phyloP scores from a whole-genome alignment of 257 asterid species.

The Petunia axillaris region DNA sequence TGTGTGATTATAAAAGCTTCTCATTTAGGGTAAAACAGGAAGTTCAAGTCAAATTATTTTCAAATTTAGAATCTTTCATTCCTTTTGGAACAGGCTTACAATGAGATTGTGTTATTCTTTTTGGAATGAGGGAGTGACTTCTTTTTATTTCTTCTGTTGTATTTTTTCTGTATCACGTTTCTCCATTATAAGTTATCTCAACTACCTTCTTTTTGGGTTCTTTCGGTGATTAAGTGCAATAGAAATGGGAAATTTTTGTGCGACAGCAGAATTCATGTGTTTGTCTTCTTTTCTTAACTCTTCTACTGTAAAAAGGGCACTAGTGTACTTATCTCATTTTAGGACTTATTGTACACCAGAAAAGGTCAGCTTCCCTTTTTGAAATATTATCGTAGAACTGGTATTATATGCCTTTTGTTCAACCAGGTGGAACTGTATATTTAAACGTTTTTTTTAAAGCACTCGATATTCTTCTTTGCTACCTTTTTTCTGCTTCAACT shows the following conservation, averaged over 20 bases:
- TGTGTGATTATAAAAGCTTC: too few relatives aligned
- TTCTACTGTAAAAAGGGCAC: too few relatives aligned
- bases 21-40: too few relatives aligned
- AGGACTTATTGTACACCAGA: not conserved
- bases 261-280: not conserved
- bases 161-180: conserved; percentile 10
- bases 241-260: not conserved
- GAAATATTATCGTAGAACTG: not conserved
- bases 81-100: too few relatives aligned
- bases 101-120: too few relatives aligned
- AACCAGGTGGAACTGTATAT: not conserved
- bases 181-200: not conserved
- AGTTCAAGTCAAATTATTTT: too few relatives aligned
- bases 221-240: not conserved
- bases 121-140: not conserved
- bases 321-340: not conserved
- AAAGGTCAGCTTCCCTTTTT: not conserved
- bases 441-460: not conserved
- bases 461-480: not conserved
- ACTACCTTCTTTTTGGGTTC: not conserved
- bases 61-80: too few relatives aligned
- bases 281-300: not conserved
- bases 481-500: not conserved
- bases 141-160: not conserved
- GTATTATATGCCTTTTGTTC: not conserved